phyloP scores from a whole-genome alignment of 805 yeast species.

The Metschnikowia cerradonensis region DNA sequence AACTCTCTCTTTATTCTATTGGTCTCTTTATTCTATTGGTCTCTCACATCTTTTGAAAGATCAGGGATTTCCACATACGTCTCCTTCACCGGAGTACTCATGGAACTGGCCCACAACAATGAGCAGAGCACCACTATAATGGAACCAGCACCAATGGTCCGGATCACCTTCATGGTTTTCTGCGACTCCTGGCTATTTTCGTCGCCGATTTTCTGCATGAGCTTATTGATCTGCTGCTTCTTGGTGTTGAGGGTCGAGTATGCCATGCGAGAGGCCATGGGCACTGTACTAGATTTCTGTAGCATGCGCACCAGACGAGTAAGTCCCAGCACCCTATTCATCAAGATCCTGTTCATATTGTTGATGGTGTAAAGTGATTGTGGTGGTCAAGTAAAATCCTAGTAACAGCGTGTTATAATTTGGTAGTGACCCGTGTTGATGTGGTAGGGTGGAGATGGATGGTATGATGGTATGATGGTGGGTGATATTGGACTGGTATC shows the following conservation, averaged over 20 bases:
- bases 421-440: too few species aligned
- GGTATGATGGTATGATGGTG: too few species aligned
- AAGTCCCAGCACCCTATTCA: background rate
- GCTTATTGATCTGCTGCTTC: constrained; percentile 20
- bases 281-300: background rate
- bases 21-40: background rate
- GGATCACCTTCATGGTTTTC: constrained; percentile 22
- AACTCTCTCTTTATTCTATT: too few species aligned
- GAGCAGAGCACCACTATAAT: constrained; percentile 16
- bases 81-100: constrained; percentile 15
- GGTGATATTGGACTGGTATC: too few species aligned
- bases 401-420: too few species aligned
- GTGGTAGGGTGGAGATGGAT: too few species aligned
- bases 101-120: constrained; percentile 17
- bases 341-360: too few species aligned
- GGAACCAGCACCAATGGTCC: constrained; percentile 18
- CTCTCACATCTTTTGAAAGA: constrained; percentile 14
- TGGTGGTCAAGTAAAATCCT: too few species aligned
- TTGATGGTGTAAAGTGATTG: too few species aligned
- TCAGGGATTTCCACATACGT: constrained; percentile 9
- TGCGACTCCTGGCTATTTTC: constrained; percentile 30
- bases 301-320: background rate
- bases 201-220: constrained; percentile 30
- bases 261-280: background rate
- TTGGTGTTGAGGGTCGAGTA: constrained; percentile 10